These are phyloP conservation scores for Carex littledalei DNA, from an alignment of 176 grass and related monocot genomes.

Conservation along the genomic window DNA sequence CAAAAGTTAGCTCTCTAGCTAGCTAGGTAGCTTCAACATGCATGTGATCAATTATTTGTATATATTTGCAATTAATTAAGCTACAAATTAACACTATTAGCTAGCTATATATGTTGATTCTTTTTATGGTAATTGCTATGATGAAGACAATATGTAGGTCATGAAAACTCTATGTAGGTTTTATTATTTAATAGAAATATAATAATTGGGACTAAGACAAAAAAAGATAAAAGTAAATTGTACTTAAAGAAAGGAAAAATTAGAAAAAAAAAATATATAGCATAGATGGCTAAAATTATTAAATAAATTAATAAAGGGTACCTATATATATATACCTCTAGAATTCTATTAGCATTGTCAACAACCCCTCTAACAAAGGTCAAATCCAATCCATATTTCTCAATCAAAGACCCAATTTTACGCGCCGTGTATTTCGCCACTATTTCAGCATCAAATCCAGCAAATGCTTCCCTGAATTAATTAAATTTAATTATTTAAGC, in stretches of 20 bases:
- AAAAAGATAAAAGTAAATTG: neutral
- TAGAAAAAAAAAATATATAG: neutral
- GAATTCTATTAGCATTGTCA: slow-evolving; percentile 72
- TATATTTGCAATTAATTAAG: neutral
- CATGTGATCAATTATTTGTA: neutral
- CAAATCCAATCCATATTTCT: slow-evolving; percentile 54
- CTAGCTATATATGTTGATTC: too few relatives aligned
- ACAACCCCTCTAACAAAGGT: slow-evolving; percentile 62
- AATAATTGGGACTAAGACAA: neutral
- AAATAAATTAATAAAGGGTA: neutral
- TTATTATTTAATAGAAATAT: neutral
- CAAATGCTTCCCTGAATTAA: slow-evolving; percentile 62
- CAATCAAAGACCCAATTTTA: slow-evolving; percentile 67
- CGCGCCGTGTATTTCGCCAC: slow-evolving; percentile 73
- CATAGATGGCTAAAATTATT: neutral
- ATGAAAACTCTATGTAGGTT: neutral
- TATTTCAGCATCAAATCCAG: slow-evolving; percentile 61
- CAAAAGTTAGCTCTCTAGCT: neutral
- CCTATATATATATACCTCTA: slow-evolving; percentile 52
- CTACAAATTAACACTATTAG: too few relatives aligned
- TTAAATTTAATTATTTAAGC: neutral
- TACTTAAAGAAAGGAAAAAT: too few relatives aligned
- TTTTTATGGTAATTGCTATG: neutral
- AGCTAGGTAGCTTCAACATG: neutral
- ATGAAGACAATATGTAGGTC: neutral